These are phyloP conservation scores for Trichocladium uniseriatum DNA, from an alignment of 495 filamentous ascomycete species.

Conservation along the genomic window DNA sequence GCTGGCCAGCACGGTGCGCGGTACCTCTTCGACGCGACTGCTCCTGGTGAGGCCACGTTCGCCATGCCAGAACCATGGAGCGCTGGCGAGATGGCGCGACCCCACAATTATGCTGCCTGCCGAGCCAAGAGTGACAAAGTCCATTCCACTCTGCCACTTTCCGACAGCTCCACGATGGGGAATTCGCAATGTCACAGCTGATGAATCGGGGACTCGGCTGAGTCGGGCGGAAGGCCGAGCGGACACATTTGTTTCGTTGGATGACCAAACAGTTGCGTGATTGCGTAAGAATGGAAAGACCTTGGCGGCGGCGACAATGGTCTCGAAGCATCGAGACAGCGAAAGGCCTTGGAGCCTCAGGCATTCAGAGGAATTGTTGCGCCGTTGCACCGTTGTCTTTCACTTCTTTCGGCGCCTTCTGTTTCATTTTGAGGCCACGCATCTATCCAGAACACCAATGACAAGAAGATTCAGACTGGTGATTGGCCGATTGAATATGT, in stretches of 20 bases:
- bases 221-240: background rate
- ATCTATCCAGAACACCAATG: no score
- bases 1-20: background rate
- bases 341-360: background rate
- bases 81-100: background rate
- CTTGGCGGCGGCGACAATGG: background rate
- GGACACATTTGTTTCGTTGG: background rate
- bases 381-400: background rate
- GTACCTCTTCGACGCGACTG: background rate
- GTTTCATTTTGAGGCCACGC: background rate
- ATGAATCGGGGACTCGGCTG: background rate
- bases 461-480: background rate
- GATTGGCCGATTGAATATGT: no score
- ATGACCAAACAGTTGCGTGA: slow-evolving; percentile 7
- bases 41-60: slow-evolving; percentile 22
- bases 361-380: background rate
- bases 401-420: background rate
- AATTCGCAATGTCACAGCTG: slow-evolving; percentile 4
- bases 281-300: background rate
- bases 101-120: slow-evolving; percentile 11
- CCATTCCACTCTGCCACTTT: background rate
- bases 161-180: slow-evolving; percentile 1
- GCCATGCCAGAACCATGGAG: background rate
- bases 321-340: background rate
- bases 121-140: slow-evolving; percentile 14